phyloP scores from a whole-genome alignment of 768 basidiomycete species.

The Lactarius sp. region DNA sequence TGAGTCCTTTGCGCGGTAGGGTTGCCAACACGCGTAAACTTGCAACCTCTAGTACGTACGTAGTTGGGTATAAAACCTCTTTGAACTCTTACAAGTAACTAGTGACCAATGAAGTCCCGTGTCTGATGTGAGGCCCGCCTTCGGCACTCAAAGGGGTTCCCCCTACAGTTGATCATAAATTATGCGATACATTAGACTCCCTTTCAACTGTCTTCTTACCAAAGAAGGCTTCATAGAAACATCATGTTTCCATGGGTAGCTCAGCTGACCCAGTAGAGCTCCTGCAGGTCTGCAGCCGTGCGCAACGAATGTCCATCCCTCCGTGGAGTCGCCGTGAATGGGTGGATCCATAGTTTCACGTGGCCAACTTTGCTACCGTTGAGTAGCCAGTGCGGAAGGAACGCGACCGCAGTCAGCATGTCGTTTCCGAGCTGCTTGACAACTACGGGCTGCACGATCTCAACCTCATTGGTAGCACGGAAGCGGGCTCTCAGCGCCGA shows the following conservation, averaged over 20 bases:
- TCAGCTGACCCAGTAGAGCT: conserved; percentile 19
- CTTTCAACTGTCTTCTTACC: neutral
- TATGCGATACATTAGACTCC: conserved; percentile 17
- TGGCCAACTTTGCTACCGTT: conserved; percentile 74
- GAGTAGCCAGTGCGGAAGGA: conserved; percentile 70
- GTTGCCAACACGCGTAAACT: too few relatives aligned
- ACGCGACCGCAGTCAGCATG: conserved; percentile 65
- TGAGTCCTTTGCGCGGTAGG: too few relatives aligned
- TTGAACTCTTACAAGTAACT: too few relatives aligned
- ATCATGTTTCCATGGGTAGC: neutral
- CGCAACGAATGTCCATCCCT: conserved; percentile 20
- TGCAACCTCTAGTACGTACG: too few relatives aligned
- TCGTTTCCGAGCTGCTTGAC: conserved; percentile 83
- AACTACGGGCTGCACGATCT: conserved; percentile 85
- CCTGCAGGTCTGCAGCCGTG: conserved; percentile 11
- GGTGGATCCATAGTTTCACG: conserved; percentile 82
- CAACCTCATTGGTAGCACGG: conserved; percentile 81
- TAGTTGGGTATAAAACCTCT: too few relatives aligned
- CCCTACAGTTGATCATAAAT: conserved; percentile 4
- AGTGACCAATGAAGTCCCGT: too few relatives aligned
- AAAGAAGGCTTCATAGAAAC: neutral
- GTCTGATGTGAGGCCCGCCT: too few relatives aligned
- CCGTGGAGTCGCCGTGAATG: conserved; percentile 39
- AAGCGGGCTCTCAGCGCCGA: conserved; percentile 40
- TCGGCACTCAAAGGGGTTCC: too few relatives aligned